phyloP scores from a whole-genome alignment of 805 yeast genomes.

The Starmerella floris region DNA sequence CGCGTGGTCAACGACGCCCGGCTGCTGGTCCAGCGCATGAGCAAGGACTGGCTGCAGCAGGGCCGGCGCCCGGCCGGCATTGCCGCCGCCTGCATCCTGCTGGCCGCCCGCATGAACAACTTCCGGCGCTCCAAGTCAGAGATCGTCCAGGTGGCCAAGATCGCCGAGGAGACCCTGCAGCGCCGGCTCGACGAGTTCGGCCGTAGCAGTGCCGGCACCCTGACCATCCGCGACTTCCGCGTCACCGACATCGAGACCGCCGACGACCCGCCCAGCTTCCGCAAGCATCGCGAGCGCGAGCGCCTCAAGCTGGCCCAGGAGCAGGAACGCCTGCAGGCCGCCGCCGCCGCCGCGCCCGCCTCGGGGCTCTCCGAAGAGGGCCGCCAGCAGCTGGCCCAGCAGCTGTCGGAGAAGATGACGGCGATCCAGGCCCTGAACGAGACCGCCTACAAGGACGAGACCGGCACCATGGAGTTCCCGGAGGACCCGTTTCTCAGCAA shows the following conservation, averaged over 20 bases:
- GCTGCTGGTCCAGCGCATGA: conserved; percentile 77
- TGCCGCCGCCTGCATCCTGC: conserved; percentile 87
- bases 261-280: conserved; percentile 75
- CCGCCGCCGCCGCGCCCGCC: conserved; percentile 1
- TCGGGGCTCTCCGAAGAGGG: conserved; percentile 1
- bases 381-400: conserved; percentile 7
- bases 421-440: conserved; percentile 4
- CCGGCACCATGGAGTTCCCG: conserved; percentile 13
- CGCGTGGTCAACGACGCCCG: conserved; percentile 81
- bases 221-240: conserved; percentile 67
- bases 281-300: conserved; percentile 45
- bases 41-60: conserved; percentile 88
- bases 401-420: conserved; percentile 4
- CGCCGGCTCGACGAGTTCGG: conserved; percentile 79
- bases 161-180: conserved; percentile 88
- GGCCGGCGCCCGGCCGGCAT: conserved; percentile 98
- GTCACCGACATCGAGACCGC: conserved; percentile 31
- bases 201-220: conserved; percentile 54
- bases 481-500: conserved; percentile 20
- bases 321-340: conserved; percentile 23
- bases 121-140: conserved; percentile 84
- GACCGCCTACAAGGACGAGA: conserved; percentile 16
- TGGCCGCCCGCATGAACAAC: conserved; percentile 96
- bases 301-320: conserved; percentile 28
- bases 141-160: conserved; percentile 87